Conservation (phyloP, 2,329 filamentous ascomycete genomes). For the Monascus ruber region DNA sequence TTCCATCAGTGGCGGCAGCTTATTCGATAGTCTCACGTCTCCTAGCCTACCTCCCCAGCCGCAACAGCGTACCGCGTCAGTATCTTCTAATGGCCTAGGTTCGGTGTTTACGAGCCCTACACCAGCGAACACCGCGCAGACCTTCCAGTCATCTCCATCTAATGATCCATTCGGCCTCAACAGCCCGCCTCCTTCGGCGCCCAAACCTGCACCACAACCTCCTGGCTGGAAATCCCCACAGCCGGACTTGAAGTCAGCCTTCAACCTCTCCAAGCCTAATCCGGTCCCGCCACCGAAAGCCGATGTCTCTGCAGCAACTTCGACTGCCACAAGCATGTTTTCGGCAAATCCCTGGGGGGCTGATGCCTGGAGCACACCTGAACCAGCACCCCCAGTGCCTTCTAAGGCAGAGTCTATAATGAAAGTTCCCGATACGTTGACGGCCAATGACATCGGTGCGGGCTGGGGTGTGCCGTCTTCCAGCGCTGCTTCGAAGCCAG, state of each 20-base stretch:
- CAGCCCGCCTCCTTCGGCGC: conserved; percentile 33
- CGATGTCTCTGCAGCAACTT: conserved; percentile 30
- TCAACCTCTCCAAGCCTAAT: conserved; percentile 59
- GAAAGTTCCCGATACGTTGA: conserved; percentile 36
- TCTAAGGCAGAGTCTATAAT: conserved; percentile 26
- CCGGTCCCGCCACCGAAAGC: conserved; percentile 33
- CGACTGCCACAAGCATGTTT: conserved; percentile 31
- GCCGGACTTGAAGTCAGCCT: conserved; percentile 52
- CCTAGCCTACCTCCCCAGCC: conserved; percentile 42
- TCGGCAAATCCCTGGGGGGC: conserved; percentile 66
- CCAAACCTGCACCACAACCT: conserved; percentile 32
- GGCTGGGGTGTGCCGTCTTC: conserved; percentile 46
- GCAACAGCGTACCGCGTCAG: conserved; percentile 37
- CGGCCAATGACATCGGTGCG: conserved; percentile 53
- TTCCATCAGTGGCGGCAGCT: conserved; percentile 58
- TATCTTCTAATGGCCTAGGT: conserved; percentile 48
- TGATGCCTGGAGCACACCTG: conserved; percentile 67
- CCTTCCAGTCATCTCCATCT: conserved; percentile 45
- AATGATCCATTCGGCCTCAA: conserved; percentile 74
- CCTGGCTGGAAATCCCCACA: conserved; percentile 26
- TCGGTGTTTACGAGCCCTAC: conserved; percentile 51
- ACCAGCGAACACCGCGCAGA: conserved; percentile 29
- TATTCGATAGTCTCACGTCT: conserved; percentile 65
- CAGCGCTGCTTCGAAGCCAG: conserved; percentile 8
- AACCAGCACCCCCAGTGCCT: conserved; percentile 41